Evolutionary conservation across 441 rosid genomes (phyloP), one percentile per base, ranked within the genome.

Genomic region (Viola pubescens): DNA sequence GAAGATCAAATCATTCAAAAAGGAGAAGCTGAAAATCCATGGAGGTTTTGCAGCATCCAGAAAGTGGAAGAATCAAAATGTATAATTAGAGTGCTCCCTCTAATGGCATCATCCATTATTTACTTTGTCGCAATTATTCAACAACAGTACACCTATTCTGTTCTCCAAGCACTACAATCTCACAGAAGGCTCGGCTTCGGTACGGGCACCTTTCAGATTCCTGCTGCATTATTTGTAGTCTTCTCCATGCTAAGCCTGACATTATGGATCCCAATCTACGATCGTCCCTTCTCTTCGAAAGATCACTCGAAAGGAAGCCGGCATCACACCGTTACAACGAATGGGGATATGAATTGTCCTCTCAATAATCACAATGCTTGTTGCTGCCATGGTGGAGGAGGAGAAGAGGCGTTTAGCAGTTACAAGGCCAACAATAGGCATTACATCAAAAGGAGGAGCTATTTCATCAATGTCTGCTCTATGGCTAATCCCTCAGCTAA

Each of bases 1-100:
- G 66, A 63, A 55, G 77, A 77, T 58, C 37, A 53, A 55, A 60
- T 69, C n/a, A 70, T 60, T 5, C 0, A 19, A 0, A 71, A 77
- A n/a, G 75, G 81, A n/a, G n/a, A n/a, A n/a, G n/a, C n/a, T n/a
- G n/a, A n/a, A n/a, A n/a, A n/a, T 39, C 56, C 66, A n/a, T 84
- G 91, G 88, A 70, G 72, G 47, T 52, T 84, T n/a, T 82, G 86
- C 53, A 77, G 81, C 9, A 37, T 82, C 43, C 82, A 77, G 7
- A 80, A 80, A 63, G 88, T 84, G 9, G 88, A 84, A 68, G 69
- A 66, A n/a, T 51, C 80, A 37, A 84, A 84, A 60, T 62, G 73
- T 52, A 50, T 82, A 44, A 4, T 80, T 6, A 74, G 70, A 47
- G 56, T 82, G 43, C 48, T 75, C 16, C 91, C 88, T 0, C 77